Percentiles rank a stretch among this genome's conserved stretches.
Evolutionary conservation across 805 yeast species (phyloP).

Genomic region (Candida suzukii): DNA sequence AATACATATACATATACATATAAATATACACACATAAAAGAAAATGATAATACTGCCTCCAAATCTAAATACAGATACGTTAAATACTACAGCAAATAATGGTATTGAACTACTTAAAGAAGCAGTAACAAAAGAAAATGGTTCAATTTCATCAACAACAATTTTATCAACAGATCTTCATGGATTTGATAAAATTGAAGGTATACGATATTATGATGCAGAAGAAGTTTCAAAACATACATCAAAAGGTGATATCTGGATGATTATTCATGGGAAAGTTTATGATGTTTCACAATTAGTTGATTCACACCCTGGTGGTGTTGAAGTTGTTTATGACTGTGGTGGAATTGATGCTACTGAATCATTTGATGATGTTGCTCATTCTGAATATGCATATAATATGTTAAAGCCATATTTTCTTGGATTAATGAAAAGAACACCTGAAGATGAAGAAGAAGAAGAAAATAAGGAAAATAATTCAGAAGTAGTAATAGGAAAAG

Average conservation of each 20-base stretch:
- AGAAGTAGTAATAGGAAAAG: not conserved
- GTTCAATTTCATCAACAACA: too few relatives aligned
- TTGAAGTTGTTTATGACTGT: conserved; percentile 68
- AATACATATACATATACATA: not conserved
- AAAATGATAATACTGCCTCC: not conserved
- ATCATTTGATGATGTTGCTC: conserved; percentile 61
- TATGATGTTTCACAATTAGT: conserved; percentile 54
- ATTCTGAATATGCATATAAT: conserved; percentile 80
- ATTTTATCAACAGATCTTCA: not conserved
- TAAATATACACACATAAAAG: not conserved
- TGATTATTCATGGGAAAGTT: conserved; percentile 62
- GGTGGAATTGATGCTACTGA: conserved; percentile 77
- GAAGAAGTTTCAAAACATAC: conserved; percentile 42
- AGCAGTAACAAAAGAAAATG: not conserved
- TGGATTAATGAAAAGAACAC: conserved; percentile 37
- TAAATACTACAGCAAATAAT: not conserved
- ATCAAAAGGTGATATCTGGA: conserved; percentile 55
- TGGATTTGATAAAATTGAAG: not conserved
- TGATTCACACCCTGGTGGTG: conserved; percentile 76
- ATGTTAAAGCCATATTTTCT: conserved; percentile 75
- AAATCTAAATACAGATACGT: not conserved
- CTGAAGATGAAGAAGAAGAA: conserved; percentile 53
- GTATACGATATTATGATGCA: not conserved
- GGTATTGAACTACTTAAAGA: not conserved
- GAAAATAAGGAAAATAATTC: conserved; percentile 16